Percentiles rank a stretch among this genome's conserved stretches.
phyloP scores from a whole-genome alignment of 331 rosid species.

The Malus hybrid region DNA sequence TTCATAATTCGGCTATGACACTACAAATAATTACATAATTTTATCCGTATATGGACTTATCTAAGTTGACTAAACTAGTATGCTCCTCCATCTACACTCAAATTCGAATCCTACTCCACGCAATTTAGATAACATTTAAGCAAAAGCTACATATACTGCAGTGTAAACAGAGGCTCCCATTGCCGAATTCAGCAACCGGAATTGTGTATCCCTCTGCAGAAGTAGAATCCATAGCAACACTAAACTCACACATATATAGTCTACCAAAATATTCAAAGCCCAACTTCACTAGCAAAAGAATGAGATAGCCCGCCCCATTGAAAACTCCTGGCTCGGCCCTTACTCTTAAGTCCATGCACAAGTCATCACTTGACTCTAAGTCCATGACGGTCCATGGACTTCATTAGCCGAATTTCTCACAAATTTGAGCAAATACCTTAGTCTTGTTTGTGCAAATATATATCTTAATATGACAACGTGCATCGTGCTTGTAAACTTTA shows the following conservation, averaged over 20 bases:
- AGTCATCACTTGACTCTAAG: too few relatives aligned
- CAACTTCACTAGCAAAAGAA: neutral
- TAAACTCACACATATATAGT: neutral
- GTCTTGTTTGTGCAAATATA: neutral
- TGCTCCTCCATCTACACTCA: neutral
- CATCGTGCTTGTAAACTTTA: too few relatives aligned
- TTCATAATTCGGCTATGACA: neutral
- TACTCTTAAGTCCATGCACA: too few relatives aligned
- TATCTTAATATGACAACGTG: neutral
- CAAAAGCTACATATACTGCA: neutral
- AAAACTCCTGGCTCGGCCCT: neutral
- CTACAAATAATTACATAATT: neutral
- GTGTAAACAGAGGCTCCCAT: neutral
- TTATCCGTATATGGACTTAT: too few relatives aligned
- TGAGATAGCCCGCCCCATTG: neutral
- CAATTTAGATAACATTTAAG: neutral
- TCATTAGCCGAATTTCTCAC: neutral
- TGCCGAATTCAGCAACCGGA: neutral
- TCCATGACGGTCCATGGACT: neutral
- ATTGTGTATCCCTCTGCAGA: neutral
- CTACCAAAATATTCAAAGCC: neutral
- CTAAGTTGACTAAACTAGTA: too few relatives aligned
- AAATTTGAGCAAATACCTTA: neutral
- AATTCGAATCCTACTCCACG: neutral
- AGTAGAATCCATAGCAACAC: neutral